Evolutionary conservation across 805 yeast genomes (phyloP).

Genomic region (Ogataea degrootiae): DNA sequence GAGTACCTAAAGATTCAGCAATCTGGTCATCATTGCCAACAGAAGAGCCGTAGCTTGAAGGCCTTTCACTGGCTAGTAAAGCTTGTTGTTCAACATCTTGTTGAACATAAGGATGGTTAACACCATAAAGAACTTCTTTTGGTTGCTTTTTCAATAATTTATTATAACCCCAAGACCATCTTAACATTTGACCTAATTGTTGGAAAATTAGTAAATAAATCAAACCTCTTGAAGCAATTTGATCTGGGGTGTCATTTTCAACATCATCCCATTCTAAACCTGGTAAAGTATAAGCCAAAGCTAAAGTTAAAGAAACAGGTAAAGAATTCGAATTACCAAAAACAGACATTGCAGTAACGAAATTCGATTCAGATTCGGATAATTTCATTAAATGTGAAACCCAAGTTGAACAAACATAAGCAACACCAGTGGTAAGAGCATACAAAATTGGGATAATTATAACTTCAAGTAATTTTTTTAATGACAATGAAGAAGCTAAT

Average conservation of each 20-base stretch:
- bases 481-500: conserved; percentile 58
- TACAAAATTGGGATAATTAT: conserved; percentile 80
- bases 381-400: conserved; percentile 51
- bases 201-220: conserved; percentile 71
- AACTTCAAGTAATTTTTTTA: conserved; percentile 74
- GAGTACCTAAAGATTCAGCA: neutral
- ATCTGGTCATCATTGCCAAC: conserved; percentile 7
- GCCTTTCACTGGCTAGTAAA: conserved; percentile 5
- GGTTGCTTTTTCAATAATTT: conserved; percentile 54
- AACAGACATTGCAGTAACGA: conserved; percentile 94
- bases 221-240: conserved; percentile 75
- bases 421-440: conserved; percentile 75
- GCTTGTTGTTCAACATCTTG: conserved; percentile 16
- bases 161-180: conserved; percentile 89
- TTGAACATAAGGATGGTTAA: conserved; percentile 12
- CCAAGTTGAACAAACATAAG: conserved; percentile 57
- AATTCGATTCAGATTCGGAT: conserved; percentile 75
- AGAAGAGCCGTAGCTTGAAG: conserved; percentile 14
- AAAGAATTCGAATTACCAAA: conserved; percentile 94
- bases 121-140: conserved; percentile 27
- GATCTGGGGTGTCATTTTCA: conserved; percentile 59
- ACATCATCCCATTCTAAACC: conserved; percentile 72
- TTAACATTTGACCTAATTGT: conserved; percentile 74
- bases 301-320: conserved; percentile 85
- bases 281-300: conserved; percentile 72